These are phyloP conservation scores for Sordariomycetes sp. DNA, from an alignment of 2,329 filamentous ascomycete genomes.

Conservation along the genomic window DNA sequence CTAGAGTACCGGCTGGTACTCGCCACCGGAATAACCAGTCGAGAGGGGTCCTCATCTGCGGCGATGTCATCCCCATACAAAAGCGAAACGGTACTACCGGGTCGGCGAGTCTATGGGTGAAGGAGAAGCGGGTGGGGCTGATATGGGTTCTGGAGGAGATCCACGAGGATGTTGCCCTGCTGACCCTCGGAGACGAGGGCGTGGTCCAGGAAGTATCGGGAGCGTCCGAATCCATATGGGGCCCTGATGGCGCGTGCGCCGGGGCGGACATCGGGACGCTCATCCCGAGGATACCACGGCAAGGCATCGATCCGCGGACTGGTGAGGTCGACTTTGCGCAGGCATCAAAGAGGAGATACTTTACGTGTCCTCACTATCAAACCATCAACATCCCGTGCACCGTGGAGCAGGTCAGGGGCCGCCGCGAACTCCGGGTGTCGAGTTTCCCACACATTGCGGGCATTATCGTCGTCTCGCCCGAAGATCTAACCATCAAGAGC, in stretches of 20 bases:
- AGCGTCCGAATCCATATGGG: conserved; percentile 80
- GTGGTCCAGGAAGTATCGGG: conserved; percentile 57
- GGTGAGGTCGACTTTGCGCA: conserved; percentile 69
- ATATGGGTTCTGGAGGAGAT: conserved; percentile 99
- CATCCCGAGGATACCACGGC: conserved; percentile 69
- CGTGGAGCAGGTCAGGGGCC: conserved; percentile 57
- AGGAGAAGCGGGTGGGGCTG: conserved; percentile 84
- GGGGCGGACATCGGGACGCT: conserved; percentile 67
- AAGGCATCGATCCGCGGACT: conserved; percentile 54
- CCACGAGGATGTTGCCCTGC: conserved; percentile 74
- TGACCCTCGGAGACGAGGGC: conserved; percentile 68
- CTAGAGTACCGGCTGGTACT: conserved; percentile 38
- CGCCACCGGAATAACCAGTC: conserved; percentile 66
- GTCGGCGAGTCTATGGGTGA: conserved; percentile 94
- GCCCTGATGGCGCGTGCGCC: conserved; percentile 48
- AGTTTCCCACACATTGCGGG: conserved; percentile 96
- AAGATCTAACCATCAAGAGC: conserved; percentile 68
- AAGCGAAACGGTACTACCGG: conserved; percentile 88
- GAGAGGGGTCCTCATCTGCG: conserved; percentile 80
- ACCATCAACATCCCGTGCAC: conserved; percentile 75
- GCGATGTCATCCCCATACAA: conserved; percentile 95
- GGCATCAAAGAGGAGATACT: conserved; percentile 60
- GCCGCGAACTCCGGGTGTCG: conserved; percentile 68
- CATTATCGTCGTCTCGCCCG: conserved; percentile 81
- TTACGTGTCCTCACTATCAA: conserved; percentile 69